Conservation (phyloP, 2,329 filamentous ascomycete species). For the Sordariomycetes sp. region DNA sequence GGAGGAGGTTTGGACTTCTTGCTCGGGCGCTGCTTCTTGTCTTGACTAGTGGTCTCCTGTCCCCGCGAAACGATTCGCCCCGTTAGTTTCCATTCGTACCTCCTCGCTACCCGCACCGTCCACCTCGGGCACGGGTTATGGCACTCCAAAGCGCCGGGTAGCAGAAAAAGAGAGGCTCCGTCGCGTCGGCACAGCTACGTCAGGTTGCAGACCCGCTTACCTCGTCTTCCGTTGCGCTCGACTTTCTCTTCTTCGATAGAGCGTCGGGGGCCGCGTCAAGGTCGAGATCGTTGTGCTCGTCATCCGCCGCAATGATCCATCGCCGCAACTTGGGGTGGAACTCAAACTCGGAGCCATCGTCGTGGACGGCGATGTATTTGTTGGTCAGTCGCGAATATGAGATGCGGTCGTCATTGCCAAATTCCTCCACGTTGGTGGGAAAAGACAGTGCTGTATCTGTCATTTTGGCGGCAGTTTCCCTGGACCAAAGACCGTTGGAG, state of each 20-base stretch:
- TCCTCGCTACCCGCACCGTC: background rate
- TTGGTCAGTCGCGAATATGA: slow-evolving; percentile 76
- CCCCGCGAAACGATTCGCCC: background rate
- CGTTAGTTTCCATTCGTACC: slow-evolving; percentile 1
- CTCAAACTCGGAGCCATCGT: slow-evolving; percentile 76
- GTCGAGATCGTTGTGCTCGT: slow-evolving; percentile 17
- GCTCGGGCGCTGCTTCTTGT: slow-evolving; percentile 19
- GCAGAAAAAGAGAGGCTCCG: background rate
- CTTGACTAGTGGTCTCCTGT: background rate
- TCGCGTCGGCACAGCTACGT: slow-evolving; percentile 1
- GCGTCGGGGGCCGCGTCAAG: slow-evolving; percentile 12
- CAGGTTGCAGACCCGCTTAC: slow-evolving; percentile 22
- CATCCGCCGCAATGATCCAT: slow-evolving; percentile 55
- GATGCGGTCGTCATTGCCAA: slow-evolving; percentile 70
- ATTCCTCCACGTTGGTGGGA: slow-evolving; percentile 53
- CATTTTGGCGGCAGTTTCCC: background rate
- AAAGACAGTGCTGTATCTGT: slow-evolving; percentile 21
- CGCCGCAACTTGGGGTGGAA: slow-evolving; percentile 60
- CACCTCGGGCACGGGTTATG: background rate
- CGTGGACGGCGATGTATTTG: slow-evolving; percentile 76
- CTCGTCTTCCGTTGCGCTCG: slow-evolving; percentile 25
- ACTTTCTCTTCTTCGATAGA: slow-evolving; percentile 30
- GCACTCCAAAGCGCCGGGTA: background rate
- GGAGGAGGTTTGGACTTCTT: slow-evolving; percentile 38
- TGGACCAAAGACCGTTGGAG: background rate